Evolutionary conservation across 768 basidiomycete genomes (phyloP), one percentile per base, ranked within the genome.

Genomic region (Lactifluus volemus): DNA sequence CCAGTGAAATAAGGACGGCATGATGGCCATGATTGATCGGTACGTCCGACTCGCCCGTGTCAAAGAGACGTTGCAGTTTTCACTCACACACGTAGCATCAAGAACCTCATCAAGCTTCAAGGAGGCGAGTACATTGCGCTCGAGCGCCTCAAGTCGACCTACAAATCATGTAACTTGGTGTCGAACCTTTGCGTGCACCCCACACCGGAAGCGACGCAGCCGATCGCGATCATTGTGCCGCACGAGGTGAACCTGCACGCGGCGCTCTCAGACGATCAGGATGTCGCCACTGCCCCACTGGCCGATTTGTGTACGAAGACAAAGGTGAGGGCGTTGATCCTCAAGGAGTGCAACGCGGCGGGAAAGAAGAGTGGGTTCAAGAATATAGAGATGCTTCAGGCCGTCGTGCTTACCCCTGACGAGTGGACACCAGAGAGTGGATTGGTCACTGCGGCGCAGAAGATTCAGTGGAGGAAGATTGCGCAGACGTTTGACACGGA

Each of bases 401-500:
- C 78, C 29, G 86, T 93, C 30, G 80, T 96, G 19, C 73, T 96
- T 68, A 86, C 87, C 6, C 69, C 85, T 32, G 88, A 93, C 4
- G 92, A 94, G 74, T 95, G 93, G 93, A 94, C 92, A 6, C 90
- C 93, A 0, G 89, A 95, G 78, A 89, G 72, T 61, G 93, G 91
- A 41, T 78, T 95, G 42, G 84, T 94, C 50, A 95, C 93, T 0
- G 89, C 92, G 14, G 92, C 93, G 59, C 89, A 92, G 79, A 95
- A 96, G 81, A 79, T 95, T 15, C 88, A 95, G 75, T 74, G 93
- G 67, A 80, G 78, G 70, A 84, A 77, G 73, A 79, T 96, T 58
- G 82, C 80, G 63, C 80, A 86, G 73, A 76, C 73, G 67, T 93
- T 86, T 61, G 78, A 77, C 60, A 65, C 70, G 44, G 80, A 88